Evolutionary conservation across 768 basidiomycete genomes (phyloP).

Genomic region (Trametes sanguinea): DNA sequence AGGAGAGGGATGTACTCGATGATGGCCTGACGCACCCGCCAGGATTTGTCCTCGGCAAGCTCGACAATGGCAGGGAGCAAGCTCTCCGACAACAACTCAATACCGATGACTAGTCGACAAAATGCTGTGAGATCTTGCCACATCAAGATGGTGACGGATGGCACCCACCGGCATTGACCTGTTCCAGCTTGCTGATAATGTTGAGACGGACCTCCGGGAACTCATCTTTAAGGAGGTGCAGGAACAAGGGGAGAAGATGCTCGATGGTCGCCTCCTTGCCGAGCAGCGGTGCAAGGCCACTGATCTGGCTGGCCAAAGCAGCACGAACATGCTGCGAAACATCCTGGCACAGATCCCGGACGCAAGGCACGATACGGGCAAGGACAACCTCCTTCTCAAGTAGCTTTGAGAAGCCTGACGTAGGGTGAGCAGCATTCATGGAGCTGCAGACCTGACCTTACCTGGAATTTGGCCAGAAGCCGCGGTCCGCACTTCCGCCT

Average conservation of each 20-base stretch:
- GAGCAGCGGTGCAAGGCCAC: conserved; percentile 91
- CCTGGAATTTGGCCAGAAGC: conserved; percentile 97
- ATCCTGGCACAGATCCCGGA: conserved; percentile 91
- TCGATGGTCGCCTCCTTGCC: conserved; percentile 94
- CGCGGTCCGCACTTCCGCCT: conserved; percentile 97
- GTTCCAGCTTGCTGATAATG: conserved; percentile 98
- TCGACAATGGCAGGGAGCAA: conserved; percentile 97
- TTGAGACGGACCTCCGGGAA: conserved; percentile 98
- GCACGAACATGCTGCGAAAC: conserved; percentile 96
- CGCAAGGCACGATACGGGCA: conserved; percentile 90
- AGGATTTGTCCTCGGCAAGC: conserved; percentile 98
- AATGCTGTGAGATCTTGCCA: conserved; percentile 13
- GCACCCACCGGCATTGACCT: conserved; percentile 78
- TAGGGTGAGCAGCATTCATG: conserved; percentile 12
- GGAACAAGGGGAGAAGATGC: conserved; percentile 93
- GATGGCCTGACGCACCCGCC: conserved; percentile 99
- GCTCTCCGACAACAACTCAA: conserved; percentile 90
- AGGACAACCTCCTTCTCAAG: conserved; percentile 94
- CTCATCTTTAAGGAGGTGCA: conserved; percentile 96
- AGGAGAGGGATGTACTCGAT: conserved; percentile 99
- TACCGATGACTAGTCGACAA: conserved; percentile 81
- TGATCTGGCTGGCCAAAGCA: conserved; percentile 93
- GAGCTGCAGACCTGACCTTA: conserved; percentile 36
- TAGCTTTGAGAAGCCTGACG: conserved; percentile 89
- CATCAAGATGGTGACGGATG: background rate